Percentiles rank a stretch among this genome's conserved stretches.
Conservation (phyloP, 73 alveolate species). For the Symbiodinium natans region DNA sequence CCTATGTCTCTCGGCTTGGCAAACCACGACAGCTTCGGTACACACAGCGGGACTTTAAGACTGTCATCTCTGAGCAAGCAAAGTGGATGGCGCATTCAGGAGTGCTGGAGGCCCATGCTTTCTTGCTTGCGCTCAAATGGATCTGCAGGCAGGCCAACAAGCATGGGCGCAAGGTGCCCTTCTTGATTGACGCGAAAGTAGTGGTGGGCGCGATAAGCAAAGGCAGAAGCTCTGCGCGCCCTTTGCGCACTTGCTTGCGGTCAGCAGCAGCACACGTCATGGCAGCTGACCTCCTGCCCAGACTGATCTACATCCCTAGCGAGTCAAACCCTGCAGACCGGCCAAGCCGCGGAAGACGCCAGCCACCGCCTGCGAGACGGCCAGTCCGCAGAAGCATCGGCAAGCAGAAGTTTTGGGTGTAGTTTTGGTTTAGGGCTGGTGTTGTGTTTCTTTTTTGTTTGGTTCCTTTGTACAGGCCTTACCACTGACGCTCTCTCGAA, state of each 20-base stretch:
- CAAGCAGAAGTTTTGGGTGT: neutral
- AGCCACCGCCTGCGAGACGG: neutral
- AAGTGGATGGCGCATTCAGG: neutral
- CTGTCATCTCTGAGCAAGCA: neutral
- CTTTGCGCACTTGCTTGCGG: neutral
- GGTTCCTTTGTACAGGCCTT: neutral
- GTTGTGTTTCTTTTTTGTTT: neutral
- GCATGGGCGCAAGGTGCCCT: neutral
- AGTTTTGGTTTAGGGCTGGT: neutral
- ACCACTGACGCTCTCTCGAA: neutral
- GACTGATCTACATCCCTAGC: constrained; percentile 5
- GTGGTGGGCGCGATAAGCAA: neutral
- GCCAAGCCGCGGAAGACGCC: neutral
- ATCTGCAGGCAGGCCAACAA: neutral
- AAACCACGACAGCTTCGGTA: neutral
- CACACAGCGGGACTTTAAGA: neutral
- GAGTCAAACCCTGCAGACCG: constrained; percentile 34
- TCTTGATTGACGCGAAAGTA: neutral
- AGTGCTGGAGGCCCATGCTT: neutral
- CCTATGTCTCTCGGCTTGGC: neutral
- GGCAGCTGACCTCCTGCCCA: neutral
- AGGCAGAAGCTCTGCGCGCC: constrained; percentile 9
- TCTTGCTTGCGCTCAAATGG: neutral
- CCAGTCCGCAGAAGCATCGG: neutral
- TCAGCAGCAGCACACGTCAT: neutral